phyloP scores from a whole-genome alignment of 805 yeast species.

The Ogataea kodamae region DNA sequence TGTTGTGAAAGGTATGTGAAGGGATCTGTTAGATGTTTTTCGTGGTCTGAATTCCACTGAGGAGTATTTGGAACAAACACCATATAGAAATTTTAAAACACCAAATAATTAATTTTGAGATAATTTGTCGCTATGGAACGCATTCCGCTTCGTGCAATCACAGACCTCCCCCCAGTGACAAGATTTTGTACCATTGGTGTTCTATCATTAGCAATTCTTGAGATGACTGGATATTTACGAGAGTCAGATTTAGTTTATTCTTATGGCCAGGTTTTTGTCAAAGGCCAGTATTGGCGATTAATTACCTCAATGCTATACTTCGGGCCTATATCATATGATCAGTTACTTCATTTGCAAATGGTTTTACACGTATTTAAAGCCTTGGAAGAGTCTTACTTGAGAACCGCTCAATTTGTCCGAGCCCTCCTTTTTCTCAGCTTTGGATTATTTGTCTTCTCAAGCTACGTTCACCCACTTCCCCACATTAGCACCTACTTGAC shows the following conservation, averaged over 20 bases:
- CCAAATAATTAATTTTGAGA: constrained; percentile 1
- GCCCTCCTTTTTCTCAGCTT: constrained; percentile 31
- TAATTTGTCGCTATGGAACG: constrained; percentile 28
- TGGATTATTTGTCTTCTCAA: constrained; percentile 33
- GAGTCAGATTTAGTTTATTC: constrained; percentile 33
- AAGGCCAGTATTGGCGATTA: constrained; percentile 37
- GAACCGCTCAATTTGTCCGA: constrained; percentile 39
- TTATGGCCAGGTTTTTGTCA: constrained; percentile 37
- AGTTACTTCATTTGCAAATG: constrained; percentile 34
- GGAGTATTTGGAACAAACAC: constrained; percentile 3
- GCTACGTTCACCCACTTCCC: constrained; percentile 27
- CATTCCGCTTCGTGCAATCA: constrained; percentile 38
- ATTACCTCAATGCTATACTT: constrained; percentile 37
- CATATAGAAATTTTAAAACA: constrained; percentile 1
- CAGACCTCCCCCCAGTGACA: constrained; percentile 46
- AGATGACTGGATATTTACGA: constrained; percentile 33
- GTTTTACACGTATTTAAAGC: constrained; percentile 37
- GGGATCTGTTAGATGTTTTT: constrained; percentile 38
- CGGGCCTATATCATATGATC: constrained; percentile 39
- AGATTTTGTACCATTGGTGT: constrained; percentile 35
- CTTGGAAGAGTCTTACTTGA: constrained; percentile 35
- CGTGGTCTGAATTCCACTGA: constrained; percentile 24
- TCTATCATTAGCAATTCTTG: constrained; percentile 32
- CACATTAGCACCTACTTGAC: constrained; percentile 39
- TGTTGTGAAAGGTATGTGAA: constrained; percentile 44